These are phyloP conservation scores for Rostrohypoxylon terebratum DNA, from an alignment of 495 filamentous ascomycete genomes.

Conservation along the genomic window DNA sequence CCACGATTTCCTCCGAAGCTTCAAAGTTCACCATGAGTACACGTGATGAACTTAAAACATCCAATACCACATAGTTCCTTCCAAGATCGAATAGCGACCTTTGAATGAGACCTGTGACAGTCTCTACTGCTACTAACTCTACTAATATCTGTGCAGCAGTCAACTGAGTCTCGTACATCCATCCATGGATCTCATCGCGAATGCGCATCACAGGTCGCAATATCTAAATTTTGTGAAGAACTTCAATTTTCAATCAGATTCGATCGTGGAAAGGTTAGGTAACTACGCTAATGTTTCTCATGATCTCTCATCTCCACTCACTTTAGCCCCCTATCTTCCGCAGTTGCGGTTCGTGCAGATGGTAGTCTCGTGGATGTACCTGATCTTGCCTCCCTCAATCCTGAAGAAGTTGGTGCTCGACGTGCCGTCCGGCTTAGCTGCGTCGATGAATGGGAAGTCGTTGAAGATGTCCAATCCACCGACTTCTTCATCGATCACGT, in stretches of 20 bases:
- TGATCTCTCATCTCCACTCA: neutral
- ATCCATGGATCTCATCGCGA: no score
- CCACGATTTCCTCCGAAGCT: no score
- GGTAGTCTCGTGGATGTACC: conserved; percentile 57
- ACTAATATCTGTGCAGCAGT: no score
- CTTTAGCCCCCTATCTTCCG: conserved; percentile 18
- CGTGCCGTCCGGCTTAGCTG: conserved; percentile 46
- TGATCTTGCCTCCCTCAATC: conserved; percentile 53
- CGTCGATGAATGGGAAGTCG: conserved; percentile 55
- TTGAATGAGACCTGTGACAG: no score
- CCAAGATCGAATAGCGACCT: no score
- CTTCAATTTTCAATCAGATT: neutral
- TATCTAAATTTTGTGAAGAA: neutral
- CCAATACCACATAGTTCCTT: no score
- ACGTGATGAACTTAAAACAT: no score
- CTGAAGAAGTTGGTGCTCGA: conserved; percentile 54
- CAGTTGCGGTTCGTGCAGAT: conserved; percentile 43
- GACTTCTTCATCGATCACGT: conserved; percentile 60
- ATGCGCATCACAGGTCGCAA: no score
- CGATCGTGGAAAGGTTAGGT: neutral
- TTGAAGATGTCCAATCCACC: conserved; percentile 58
- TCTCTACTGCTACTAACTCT: no score
- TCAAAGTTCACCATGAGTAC: no score
- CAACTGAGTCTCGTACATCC: no score
- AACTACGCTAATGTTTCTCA: neutral